A percentile compares a stretch with the other conserved stretches of the same genome.
These are phyloP conservation scores for Aspergillus bombycis DNA, from an alignment of 2,329 filamentous ascomycete species.

Conservation along the genomic window DNA sequence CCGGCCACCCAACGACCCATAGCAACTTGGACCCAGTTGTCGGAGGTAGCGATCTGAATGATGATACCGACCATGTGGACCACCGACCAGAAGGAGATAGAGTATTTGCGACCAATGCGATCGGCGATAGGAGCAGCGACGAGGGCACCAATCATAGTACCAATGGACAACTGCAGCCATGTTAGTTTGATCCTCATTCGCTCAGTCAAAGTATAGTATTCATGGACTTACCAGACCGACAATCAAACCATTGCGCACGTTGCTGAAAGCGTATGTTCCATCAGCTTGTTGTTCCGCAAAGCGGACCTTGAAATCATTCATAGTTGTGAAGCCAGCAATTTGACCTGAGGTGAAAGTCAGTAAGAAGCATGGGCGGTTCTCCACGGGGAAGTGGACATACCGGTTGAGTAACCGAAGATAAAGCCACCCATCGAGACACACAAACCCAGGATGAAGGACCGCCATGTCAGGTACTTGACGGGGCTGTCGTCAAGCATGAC, in stretches of 20 bases:
- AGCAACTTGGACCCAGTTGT: constrained; percentile 49
- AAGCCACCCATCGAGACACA: constrained; percentile 53
- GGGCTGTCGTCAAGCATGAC: constrained; percentile 45
- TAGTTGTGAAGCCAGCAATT: constrained; percentile 50
- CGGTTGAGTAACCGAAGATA: constrained; percentile 51
- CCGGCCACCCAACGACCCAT: constrained; percentile 52
- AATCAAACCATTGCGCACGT: constrained; percentile 49
- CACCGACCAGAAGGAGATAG: constrained; percentile 49
- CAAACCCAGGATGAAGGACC: constrained; percentile 48
- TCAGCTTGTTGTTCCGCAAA: constrained; percentile 41
- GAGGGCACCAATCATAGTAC: constrained; percentile 47
- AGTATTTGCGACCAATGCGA: constrained; percentile 48
- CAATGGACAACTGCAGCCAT: constrained; percentile 45
- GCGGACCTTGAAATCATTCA: constrained; percentile 49
- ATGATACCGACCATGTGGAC: constrained; percentile 51
- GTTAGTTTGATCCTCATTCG: constrained; percentile 12
- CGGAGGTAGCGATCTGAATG: constrained; percentile 48
- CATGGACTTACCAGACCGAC: constrained; percentile 44
- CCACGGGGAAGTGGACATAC: constrained; percentile 26
- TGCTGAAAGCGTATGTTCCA: constrained; percentile 44
- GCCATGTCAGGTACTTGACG: constrained; percentile 47
- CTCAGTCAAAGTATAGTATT: neutral
- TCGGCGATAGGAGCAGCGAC: constrained; percentile 50
- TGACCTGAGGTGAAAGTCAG: constrained; percentile 33
- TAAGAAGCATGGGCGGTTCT: constrained; percentile 3